Conservation (phyloP, 331 rosid genomes). For the Arachis monticola region DNA sequence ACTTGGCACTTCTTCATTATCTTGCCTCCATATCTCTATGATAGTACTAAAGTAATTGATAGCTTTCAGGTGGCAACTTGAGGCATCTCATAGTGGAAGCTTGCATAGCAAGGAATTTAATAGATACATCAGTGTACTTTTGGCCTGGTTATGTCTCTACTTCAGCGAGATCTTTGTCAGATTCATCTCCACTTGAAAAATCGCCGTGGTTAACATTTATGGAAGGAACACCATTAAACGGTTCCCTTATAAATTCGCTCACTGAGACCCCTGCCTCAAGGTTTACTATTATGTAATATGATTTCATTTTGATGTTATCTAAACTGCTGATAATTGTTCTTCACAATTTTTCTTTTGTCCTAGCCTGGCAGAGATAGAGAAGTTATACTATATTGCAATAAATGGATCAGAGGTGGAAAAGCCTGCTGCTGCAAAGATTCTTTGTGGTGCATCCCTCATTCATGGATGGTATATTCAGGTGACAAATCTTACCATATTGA, state of each 20-base stretch:
- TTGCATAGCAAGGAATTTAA: conserved; percentile 73
- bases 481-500: conserved; percentile 34
- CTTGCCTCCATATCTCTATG: conserved; percentile 27
- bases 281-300: conserved; percentile 41
- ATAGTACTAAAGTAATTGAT: conserved; percentile 37
- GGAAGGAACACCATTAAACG: conserved; percentile 69
- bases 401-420: conserved; percentile 75
- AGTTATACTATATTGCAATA: conserved; percentile 67
- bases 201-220: conserved; percentile 77
- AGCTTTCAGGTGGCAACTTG: conserved; percentile 74
- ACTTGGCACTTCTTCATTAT: conserved; percentile 33
- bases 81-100: conserved; percentile 87
- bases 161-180: conserved; percentile 50
- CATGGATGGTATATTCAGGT: conserved; percentile 93
- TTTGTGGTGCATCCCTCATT: conserved; percentile 80
- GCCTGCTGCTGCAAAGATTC: conserved; percentile 72
- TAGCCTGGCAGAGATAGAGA: conserved; percentile 77
- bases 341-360: conserved; percentile 43
- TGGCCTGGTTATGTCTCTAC: conserved; percentile 75
- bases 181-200: conserved; percentile 51
- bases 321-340: conserved; percentile 43
- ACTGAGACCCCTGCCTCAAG: conserved; percentile 73
- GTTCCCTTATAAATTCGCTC: conserved; percentile 59
- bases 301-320: conserved; percentile 32
- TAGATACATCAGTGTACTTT: conserved; percentile 70